Base-by-base conservation (phyloP, 2,329 filamentous ascomycete species). In the Septoria linicola region DNA sequence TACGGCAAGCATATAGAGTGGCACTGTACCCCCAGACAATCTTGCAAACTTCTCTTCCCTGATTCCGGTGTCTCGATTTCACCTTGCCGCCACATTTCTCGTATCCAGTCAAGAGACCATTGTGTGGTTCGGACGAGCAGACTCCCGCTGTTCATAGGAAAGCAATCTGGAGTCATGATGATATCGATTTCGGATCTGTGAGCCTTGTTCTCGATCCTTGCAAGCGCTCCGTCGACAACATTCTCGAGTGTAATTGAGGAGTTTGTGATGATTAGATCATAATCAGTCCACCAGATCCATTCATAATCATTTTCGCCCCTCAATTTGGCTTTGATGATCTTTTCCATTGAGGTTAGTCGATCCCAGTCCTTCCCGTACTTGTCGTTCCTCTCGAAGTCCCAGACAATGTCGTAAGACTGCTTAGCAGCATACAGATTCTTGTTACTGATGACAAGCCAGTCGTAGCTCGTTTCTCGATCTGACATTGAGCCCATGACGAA, bases 281-380 rank as follows among this genome's bases (percentile, higher is more conserved):
- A 72, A 52, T 73, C 71, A 4, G 72, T 55, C 68, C 69, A 72
- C 71, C 71, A 73, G 20, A 73, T 65, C 71, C 71, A 73, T 45
- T 72, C 69, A 50, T 68, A 57, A 3, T 40, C 37, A 8, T 51
- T 44, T 0, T 44, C 17, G 16, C 41, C 41, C 2, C 19, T 21
- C 4, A 44, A 20, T 34, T 44, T 44, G 10, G 17, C 30, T n/a
- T 14, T 5, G 7, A 44, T 44, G 13, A 44, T 20, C 3, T 35
- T 44, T 4, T 32, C 30, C 41, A 44, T 44, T 10, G 41, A 10
- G 8, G 30, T 35, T 17, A 44, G 19, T 10, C 41, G 41, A n/a
- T 14, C 41, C 57, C 63, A 72, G 19, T 67, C 63, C 8, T 64
- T 63, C 27, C 56, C 62, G 46, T 59, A 67, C 11, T 62, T 56